These are phyloP conservation scores for Beauveria scarabaeidicola DNA, from an alignment of 2,329 filamentous ascomycete species.

Conservation along the genomic window DNA sequence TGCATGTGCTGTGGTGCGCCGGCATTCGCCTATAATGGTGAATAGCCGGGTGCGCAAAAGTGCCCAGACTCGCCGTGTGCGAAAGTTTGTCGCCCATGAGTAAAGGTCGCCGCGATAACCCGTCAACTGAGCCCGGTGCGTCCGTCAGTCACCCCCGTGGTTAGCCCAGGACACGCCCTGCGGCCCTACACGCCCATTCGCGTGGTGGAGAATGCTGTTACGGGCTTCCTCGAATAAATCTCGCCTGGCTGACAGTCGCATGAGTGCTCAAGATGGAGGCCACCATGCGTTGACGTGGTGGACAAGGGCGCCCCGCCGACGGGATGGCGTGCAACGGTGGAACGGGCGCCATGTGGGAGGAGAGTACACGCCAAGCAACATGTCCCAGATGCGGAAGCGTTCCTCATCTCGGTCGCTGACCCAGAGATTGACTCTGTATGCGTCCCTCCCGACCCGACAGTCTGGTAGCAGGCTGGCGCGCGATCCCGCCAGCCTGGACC, in stretches of 20 bases:
- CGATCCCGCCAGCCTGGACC: slow-evolving; percentile 11
- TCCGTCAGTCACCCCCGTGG: neutral
- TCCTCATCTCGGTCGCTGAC: slow-evolving; percentile 5
- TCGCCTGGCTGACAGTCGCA: neutral
- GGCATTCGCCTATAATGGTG: neutral
- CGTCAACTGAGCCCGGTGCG: slow-evolving; percentile 2
- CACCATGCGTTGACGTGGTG: slow-evolving; percentile 5
- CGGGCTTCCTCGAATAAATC: neutral
- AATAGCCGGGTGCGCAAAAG: neutral
- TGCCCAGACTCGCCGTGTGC: neutral
- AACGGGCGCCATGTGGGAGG: neutral
- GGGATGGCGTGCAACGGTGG: neutral
- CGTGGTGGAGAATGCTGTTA: neutral
- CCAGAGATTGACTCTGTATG: neutral
- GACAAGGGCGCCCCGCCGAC: slow-evolving; percentile 8
- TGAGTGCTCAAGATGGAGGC: slow-evolving; percentile 10
- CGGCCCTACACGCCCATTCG: neutral
- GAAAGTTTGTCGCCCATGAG: neutral
- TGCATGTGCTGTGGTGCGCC: neutral
- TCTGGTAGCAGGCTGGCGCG: slow-evolving; percentile 3
- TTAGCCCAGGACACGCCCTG: neutral
- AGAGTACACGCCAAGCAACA: neutral
- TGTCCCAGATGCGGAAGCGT: slow-evolving; percentile 3
- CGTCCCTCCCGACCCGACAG: slow-evolving; percentile 3
- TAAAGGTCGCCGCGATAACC: neutral